Evolutionary conservation across 768 basidiomycete species (phyloP).

Genomic region (Pilatotrama ljubarskyi): DNA sequence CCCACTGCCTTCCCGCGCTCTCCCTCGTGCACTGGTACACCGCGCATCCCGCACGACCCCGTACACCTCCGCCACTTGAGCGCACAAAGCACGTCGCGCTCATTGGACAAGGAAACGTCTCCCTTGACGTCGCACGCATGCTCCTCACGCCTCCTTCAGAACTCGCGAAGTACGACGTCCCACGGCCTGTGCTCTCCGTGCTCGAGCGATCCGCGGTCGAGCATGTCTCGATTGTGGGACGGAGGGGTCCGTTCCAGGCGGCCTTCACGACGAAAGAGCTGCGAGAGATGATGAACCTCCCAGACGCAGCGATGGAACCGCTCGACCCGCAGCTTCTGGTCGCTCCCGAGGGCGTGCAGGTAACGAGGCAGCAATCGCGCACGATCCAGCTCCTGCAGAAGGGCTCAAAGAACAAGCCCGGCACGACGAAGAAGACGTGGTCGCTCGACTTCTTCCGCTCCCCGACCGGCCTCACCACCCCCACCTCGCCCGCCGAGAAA

Average conservation of each 20-base stretch:
- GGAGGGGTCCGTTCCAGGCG: slow-evolving; percentile 86
- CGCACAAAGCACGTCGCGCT: slow-evolving; percentile 71
- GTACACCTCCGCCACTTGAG: slow-evolving; percentile 59
- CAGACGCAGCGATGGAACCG: slow-evolving; percentile 65
- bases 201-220: slow-evolving; percentile 61
- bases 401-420: slow-evolving; percentile 54
- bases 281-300: slow-evolving; percentile 73
- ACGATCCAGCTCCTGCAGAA: slow-evolving; percentile 64
- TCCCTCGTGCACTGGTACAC: slow-evolving; percentile 97
- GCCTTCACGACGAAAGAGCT: slow-evolving; percentile 93
- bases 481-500: slow-evolving; percentile 29
- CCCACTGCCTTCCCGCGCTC: slow-evolving; percentile 67
- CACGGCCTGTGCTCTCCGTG: slow-evolving; percentile 67
- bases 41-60: slow-evolving; percentile 70
- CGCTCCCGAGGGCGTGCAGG: slow-evolving; percentile 31
- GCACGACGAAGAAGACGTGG: slow-evolving; percentile 66
- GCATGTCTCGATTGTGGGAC: slow-evolving; percentile 80
- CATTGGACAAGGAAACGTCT: slow-evolving; percentile 94
- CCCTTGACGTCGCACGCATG: slow-evolving; percentile 89
- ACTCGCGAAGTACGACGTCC: slow-evolving; percentile 77
- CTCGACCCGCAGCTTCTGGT: slow-evolving; percentile 48
- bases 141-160: slow-evolving; percentile 68
- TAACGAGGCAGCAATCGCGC: slow-evolving; percentile 66
- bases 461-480: slow-evolving; percentile 51
- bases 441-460: slow-evolving; percentile 79